These are phyloP conservation scores for Tephrocybe sp. DNA, from an alignment of 768 basidiomycete genomes.

Conservation along the genomic window DNA sequence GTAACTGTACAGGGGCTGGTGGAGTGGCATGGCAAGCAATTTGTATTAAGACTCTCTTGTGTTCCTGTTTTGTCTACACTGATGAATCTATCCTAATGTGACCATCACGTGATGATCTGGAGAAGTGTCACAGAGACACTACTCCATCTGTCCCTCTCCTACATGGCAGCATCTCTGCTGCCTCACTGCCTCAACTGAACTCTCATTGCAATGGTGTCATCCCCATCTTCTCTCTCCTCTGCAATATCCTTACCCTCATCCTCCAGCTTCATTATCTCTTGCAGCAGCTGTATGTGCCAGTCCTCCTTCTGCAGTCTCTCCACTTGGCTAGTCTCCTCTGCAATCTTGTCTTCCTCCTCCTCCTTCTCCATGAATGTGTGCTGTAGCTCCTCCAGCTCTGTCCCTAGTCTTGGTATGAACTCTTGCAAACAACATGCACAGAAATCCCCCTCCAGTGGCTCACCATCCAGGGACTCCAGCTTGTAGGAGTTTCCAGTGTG, in stretches of 20 bases:
- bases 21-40: too few relatives aligned
- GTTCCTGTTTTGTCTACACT: not conserved
- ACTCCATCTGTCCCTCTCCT: not conserved
- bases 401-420: not conserved
- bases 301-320: not conserved
- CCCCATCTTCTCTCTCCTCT: too few relatives aligned
- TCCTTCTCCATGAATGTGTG: not conserved
- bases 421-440: not conserved
- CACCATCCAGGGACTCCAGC: not conserved
- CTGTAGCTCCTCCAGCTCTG: not conserved
- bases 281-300: not conserved
- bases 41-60: too few relatives aligned
- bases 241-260: too few relatives aligned
- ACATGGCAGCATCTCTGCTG: not conserved
- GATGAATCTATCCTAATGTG: too few relatives aligned
- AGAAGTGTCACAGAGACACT: too few relatives aligned
- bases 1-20: too few relatives aligned
- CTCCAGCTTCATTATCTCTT: not conserved
- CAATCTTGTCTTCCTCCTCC: not conserved
- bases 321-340: not conserved
- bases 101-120: too few relatives aligned
- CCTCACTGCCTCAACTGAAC: not conserved
- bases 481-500: slow-evolving; percentile 5
- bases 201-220: too few relatives aligned
- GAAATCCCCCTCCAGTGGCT: not conserved